Percentiles rank a stretch among this genome's conserved stretches.
These are phyloP conservation scores for Coprinopsis marcescibilis DNA, from an alignment of 768 basidiomycete genomes.

Conservation along the genomic window DNA sequence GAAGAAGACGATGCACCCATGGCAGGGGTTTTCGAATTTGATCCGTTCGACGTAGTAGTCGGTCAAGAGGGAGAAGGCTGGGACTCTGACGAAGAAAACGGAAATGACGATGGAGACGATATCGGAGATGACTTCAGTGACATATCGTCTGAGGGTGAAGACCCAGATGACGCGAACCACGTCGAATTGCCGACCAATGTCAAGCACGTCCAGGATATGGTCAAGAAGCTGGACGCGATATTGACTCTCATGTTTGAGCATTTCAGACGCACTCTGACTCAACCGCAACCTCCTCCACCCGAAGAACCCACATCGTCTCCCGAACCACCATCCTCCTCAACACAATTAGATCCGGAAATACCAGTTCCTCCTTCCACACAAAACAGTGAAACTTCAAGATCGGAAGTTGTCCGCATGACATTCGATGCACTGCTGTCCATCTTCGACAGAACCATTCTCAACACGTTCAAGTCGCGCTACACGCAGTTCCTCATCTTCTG, in stretches of 20 bases:
- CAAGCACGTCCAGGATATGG: slow-evolving; percentile 78
- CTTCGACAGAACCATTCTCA: slow-evolving; percentile 90
- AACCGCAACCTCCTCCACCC: slow-evolving; percentile 18
- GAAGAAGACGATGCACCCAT: slow-evolving; percentile 40
- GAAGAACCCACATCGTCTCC: background rate
- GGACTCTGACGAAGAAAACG: slow-evolving; percentile 22
- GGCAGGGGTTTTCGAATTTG: slow-evolving; percentile 64
- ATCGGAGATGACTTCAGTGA: slow-evolving; percentile 61
- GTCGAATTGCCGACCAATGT: slow-evolving; percentile 51
- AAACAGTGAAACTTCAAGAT: slow-evolving; percentile 16
- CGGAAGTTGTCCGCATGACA: slow-evolving; percentile 41
- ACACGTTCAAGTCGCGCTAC: slow-evolving; percentile 95
- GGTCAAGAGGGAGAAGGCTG: slow-evolving; percentile 65
- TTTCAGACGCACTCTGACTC: slow-evolving; percentile 42
- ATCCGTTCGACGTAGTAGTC: slow-evolving; percentile 80
- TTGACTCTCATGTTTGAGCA: slow-evolving; percentile 82
- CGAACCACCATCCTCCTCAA: slow-evolving; percentile 9
- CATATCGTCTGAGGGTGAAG: slow-evolving; percentile 65
- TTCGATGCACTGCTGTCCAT: slow-evolving; percentile 88
- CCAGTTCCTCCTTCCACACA: background rate
- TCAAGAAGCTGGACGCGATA: slow-evolving; percentile 86
- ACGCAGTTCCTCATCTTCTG: slow-evolving; percentile 97
- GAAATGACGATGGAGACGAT: slow-evolving; percentile 45
- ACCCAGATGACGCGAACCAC: slow-evolving; percentile 30
- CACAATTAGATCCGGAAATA: no score